A percentile compares a stretch with the other conserved stretches of the same genome.
These are phyloP conservation scores for Dillenia suffruticosa DNA, from an alignment of 164 flowering plant genomes.

Conservation along the genomic window DNA sequence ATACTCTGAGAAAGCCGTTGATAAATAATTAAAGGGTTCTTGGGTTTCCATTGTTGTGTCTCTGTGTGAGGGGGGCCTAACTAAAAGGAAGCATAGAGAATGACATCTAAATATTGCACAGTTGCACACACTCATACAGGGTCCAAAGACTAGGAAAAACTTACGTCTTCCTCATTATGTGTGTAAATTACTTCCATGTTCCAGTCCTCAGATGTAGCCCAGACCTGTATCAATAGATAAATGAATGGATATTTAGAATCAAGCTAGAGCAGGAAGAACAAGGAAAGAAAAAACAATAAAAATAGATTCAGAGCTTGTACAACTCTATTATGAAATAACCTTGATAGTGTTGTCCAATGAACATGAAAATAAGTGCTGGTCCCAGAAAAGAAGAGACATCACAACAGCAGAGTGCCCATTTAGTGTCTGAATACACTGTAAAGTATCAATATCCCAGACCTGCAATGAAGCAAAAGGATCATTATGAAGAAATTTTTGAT, in stretches of 20 bases:
- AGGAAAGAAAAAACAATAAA: background rate
- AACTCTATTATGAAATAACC: constrained; percentile 4
- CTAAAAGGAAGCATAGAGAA: background rate
- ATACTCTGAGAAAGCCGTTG: too few relatives aligned
- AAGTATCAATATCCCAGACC: constrained; percentile 36
- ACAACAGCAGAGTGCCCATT: constrained; percentile 19
- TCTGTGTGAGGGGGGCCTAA: too few relatives aligned
- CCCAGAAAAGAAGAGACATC: constrained; percentile 28
- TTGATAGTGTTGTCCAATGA: constrained; percentile 23
- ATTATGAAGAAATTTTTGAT: too few relatives aligned
- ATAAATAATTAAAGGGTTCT: too few relatives aligned
- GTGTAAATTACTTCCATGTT: constrained; percentile 21
- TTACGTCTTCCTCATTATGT: constrained; percentile 21
- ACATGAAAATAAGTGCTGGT: constrained; percentile 18
- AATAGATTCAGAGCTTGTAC: background rate
- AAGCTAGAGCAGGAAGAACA: too few relatives aligned
- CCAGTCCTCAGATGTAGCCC: constrained; percentile 24
- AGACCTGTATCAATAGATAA: constrained; percentile 16
- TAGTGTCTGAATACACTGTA: constrained; percentile 31
- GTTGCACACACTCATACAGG: background rate
- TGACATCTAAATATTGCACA: background rate
- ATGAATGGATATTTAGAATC: too few relatives aligned
- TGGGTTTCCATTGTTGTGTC: too few relatives aligned
- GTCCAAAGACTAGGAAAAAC: background rate
- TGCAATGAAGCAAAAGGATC: background rate